Percentiles rank a stretch among this genome's conserved stretches.
Conservation (phyloP, 2,329 filamentous ascomycete species). For the Pseudogymnoascus sp. region DNA sequence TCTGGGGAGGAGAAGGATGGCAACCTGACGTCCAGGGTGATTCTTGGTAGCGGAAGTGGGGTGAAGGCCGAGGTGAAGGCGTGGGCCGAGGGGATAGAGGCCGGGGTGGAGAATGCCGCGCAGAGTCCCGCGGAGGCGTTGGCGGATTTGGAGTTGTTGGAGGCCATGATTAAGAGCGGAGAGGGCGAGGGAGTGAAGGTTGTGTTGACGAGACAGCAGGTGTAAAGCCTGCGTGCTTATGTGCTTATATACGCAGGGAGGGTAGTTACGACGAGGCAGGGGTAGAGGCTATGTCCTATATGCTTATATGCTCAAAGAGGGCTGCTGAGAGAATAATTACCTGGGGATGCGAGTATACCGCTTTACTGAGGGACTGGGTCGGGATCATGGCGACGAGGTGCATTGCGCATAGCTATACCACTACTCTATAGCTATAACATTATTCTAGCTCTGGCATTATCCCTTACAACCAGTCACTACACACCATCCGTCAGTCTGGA, state of each 20-base stretch:
- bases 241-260: background rate
- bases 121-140: conserved; percentile 23
- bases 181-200: conserved; percentile 24
- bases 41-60: conserved; percentile 24
- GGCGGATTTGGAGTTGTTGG: conserved; percentile 26
- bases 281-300: background rate
- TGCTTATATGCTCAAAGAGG: background rate
- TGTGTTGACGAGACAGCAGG: conserved; percentile 13
- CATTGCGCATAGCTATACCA: background rate
- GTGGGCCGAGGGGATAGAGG: conserved; percentile 24
- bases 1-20: conserved; percentile 22
- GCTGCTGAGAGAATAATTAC: background rate
- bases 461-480: background rate
- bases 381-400: background rate
- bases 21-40: conserved; percentile 21
- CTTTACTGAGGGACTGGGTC: background rate
- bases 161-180: conserved; percentile 30
- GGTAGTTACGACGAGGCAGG: background rate
- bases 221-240: background rate
- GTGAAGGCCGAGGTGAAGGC: conserved; percentile 26
- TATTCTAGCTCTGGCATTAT: background rate
- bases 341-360: background rate
- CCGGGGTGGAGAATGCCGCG: conserved; percentile 19
- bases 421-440: background rate
- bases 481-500: background rate